phyloP scores from a whole-genome alignment of 495 filamentous ascomycete species.

The Chaetomium fimeti region DNA sequence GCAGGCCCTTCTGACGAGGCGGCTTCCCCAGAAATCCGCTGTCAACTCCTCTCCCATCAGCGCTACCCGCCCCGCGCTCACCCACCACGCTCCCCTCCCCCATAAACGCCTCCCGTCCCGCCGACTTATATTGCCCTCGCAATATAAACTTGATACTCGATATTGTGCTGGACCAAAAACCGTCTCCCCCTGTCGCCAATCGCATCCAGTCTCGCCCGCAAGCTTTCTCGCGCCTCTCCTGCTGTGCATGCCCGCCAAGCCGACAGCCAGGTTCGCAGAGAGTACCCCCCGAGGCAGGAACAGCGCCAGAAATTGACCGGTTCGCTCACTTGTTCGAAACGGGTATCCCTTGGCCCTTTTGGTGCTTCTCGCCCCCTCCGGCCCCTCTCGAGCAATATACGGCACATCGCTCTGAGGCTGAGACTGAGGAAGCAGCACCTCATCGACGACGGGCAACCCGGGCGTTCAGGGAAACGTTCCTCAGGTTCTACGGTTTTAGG shows the following conservation, averaged over 20 bases:
- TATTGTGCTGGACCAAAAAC: conserved; percentile 39
- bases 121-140: conserved; percentile 40
- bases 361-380: conserved; percentile 33
- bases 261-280: conserved; percentile 32
- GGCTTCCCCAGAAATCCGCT: conserved; percentile 33
- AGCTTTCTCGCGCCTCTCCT: conserved; percentile 33
- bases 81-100: conserved; percentile 20
- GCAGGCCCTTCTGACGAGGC: conserved; percentile 29
- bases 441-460: conserved; percentile 1
- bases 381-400: conserved; percentile 40
- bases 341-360: conserved; percentile 43
- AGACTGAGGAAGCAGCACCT: conserved; percentile 14
- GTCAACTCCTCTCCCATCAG: conserved; percentile 20
- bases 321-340: conserved; percentile 35
- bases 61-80: conserved; percentile 25
- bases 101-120: conserved; percentile 38
- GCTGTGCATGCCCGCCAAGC: conserved; percentile 42
- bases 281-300: conserved; percentile 38
- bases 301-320: conserved; percentile 35
- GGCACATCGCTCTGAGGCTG: conserved; percentile 35
- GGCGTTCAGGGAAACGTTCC: conserved; percentile 16
- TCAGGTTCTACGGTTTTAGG: conserved; percentile 16
- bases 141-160: conserved; percentile 43
- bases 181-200: conserved; percentile 35
- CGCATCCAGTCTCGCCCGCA: conserved; percentile 31